Evolutionary conservation across 164 flowering plant species (phyloP), one percentile per base, ranked within the genome.

Genomic region (Magnolia officinalis): DNA sequence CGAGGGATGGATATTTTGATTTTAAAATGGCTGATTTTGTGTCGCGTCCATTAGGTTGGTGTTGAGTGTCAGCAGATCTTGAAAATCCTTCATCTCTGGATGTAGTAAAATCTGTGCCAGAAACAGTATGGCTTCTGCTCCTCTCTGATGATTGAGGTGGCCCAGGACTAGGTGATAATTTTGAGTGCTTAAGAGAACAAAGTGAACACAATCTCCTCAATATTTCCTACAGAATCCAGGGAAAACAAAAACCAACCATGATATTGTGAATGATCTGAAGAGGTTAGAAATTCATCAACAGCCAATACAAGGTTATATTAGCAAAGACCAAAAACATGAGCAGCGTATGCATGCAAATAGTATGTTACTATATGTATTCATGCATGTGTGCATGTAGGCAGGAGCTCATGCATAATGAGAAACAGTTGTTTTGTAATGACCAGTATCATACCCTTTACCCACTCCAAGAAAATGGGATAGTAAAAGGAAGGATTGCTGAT

Each of bases 161-260:
- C 21, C 52, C 78, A n/a, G 61, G 61, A 37, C 73, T 70, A 50
- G 81, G 73, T 50, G 87, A 81, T 6, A 66, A 77, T 64, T 70
- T 80, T 71, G 83, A 61, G 55, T 72, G 80, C 72, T 84, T 83
- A 21, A 8, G 71, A 76, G 87, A 80, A 63, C 70, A 76, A 49
- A 86, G 74, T 45, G 90, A 88, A 59, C 74, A 83, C 64, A 90
- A 80, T 79, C 80, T 87, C 78, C 88, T 84, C 71, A 87, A 61
- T 66, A 90, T 77, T 74, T 71, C 86, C 91, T 90, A 68, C 55
- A 78, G 50, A 72, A 29, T 31, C 72, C 16, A 55, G 26, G 26
- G 8, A 50, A 50, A 67, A 65, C 19, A 74, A 23, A 68, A 31
- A 63, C 11, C 50, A 23, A 21, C 19, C 37, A 58, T 16, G 11